These are phyloP conservation scores for Dioszegia hungarica DNA, from an alignment of 768 basidiomycete genomes.

Conservation along the genomic window DNA sequence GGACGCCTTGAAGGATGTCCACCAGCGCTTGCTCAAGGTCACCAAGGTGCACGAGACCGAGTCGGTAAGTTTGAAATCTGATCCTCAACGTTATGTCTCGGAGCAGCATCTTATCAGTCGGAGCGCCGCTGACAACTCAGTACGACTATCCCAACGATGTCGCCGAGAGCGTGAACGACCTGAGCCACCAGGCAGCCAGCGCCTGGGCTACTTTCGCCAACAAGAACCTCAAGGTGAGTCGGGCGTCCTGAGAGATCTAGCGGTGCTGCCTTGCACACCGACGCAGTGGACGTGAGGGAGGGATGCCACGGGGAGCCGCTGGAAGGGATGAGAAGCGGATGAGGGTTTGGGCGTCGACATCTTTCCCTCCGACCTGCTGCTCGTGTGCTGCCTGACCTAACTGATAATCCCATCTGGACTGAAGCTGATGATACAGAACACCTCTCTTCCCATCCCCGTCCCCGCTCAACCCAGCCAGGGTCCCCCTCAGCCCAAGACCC, in stretches of 20 bases:
- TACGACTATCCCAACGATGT: slow-evolving; percentile 69
- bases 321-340: neutral
- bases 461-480: slow-evolving; percentile 57
- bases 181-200: slow-evolving; percentile 38
- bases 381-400: no score
- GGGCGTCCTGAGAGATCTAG: neutral
- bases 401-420: no score
- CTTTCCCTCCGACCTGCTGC: no score
- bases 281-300: no score
- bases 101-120: no score
- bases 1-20: slow-evolving; percentile 78
- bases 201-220: slow-evolving; percentile 47
- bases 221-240: slow-evolving; percentile 49
- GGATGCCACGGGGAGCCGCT: neutral
- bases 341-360: no score
- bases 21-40: slow-evolving; percentile 72
- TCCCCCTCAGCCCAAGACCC: slow-evolving; percentile 78
- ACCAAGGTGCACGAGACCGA: slow-evolving; percentile 84
- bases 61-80: slow-evolving; percentile 53
- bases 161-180: slow-evolving; percentile 44
- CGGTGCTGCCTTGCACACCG: no score
- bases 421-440: slow-evolving; percentile 53
- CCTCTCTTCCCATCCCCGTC: slow-evolving; percentile 70
- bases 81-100: no score
- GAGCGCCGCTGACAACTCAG: slow-evolving; percentile 8